Conservation (phyloP, 768 basidiomycete species). For the Phaeotremella fagi region DNA sequence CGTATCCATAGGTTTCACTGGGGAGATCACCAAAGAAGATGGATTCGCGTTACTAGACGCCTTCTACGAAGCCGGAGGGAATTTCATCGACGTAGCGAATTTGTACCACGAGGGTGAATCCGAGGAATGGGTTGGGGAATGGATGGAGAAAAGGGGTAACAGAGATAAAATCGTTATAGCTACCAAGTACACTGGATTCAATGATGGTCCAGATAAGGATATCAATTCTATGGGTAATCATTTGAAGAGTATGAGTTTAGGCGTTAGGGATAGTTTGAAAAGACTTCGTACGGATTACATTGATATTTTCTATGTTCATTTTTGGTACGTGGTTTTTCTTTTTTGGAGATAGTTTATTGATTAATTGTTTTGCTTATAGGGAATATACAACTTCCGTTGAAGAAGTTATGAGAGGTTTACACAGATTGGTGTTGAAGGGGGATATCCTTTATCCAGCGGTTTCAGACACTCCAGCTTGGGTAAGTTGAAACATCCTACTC, state of each 20-base stretch:
- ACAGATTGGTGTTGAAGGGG: constrained; percentile 53
- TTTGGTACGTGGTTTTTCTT: constrained; percentile 2
- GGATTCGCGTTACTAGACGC: constrained; percentile 53
- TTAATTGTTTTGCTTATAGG: constrained; percentile 33
- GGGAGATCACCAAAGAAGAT: constrained; percentile 51
- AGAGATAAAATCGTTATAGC: constrained; percentile 54
- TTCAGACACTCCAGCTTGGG: constrained; percentile 56
- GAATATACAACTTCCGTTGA: constrained; percentile 56
- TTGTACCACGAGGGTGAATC: constrained; percentile 57
- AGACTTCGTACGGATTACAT: constrained; percentile 60
- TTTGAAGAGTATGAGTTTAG: constrained; percentile 51
- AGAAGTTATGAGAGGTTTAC: constrained; percentile 57
- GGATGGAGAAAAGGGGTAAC: constrained; percentile 51
- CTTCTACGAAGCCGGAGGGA: constrained; percentile 51
- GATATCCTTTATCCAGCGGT: constrained; percentile 56
- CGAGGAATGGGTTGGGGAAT: constrained; percentile 56
- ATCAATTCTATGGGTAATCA: constrained; percentile 53
- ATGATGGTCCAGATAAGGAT: constrained; percentile 20
- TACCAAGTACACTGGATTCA: constrained; percentile 45
- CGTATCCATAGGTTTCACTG: constrained; percentile 25
- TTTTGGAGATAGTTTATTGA: neutral
- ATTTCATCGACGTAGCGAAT: constrained; percentile 49
- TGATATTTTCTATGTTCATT: constrained; percentile 54
- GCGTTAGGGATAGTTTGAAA: constrained; percentile 51
- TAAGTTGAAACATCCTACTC: constrained; percentile 45